Percentiles rank a stretch among this genome's conserved stretches.
Conservation (phyloP, 2,329 filamentous ascomycete genomes). For the Septoria linicola region DNA sequence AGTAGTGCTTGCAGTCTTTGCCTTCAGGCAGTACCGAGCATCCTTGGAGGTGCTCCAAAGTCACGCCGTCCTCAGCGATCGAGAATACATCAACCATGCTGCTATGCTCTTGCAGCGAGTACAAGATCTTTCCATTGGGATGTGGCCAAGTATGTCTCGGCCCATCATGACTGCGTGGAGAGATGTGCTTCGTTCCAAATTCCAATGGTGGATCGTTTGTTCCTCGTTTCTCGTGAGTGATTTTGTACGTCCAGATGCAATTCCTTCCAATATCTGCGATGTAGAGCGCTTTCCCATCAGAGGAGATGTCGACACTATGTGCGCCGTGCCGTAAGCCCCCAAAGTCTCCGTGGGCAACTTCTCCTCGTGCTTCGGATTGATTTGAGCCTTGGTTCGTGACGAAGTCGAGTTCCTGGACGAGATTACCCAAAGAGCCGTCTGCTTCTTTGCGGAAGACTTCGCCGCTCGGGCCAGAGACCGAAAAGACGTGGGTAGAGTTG, state of each 20-base stretch:
- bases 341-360: conserved; percentile 38
- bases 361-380: conserved; percentile 29
- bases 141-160: conserved; percentile 40
- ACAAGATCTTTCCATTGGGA: conserved; percentile 37
- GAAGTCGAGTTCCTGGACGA: conserved; percentile 38
- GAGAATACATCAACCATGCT: conserved; percentile 39
- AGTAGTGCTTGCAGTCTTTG: conserved; percentile 37
- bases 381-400: conserved; percentile 32
- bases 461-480: conserved; percentile 36
- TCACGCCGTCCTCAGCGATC: conserved; percentile 32
- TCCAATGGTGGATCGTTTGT: conserved; percentile 29
- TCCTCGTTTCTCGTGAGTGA: conserved; percentile 23
- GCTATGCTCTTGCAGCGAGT: conserved; percentile 40
- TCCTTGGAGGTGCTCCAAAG: conserved; percentile 32
- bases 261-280: conserved; percentile 40
- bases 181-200: conserved; percentile 33
- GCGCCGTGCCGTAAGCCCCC: conserved; percentile 38
- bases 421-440: conserved; percentile 34
- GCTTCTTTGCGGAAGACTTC: conserved; percentile 35
- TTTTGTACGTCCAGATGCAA: conserved; percentile 38
- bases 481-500: conserved; percentile 35
- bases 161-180: conserved; percentile 35
- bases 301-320: conserved; percentile 36
- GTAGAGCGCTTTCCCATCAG: conserved; percentile 34
- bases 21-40: conserved; percentile 35